Evolutionary conservation across 129 eudicot species (phyloP), one percentile per base, ranked within the genome.

Genomic region (carrot (Daucus carota)): DNA sequence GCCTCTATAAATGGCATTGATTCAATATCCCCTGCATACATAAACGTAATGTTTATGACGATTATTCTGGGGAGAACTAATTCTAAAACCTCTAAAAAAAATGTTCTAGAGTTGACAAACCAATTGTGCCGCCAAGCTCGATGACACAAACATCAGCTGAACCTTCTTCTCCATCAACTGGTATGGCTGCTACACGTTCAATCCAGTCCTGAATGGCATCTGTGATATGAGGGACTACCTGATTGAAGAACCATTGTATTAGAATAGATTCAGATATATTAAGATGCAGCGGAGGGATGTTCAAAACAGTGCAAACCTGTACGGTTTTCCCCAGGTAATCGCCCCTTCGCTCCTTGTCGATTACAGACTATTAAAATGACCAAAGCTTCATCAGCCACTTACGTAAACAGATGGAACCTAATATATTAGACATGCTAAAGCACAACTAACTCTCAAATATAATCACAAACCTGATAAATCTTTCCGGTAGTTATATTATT

Each of bases 151-250:
- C 98, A 91, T 94, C 98, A 40, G 98, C 93, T 46, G 97, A 86
- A 66, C 98, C 97, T 47, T 91, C 96, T 81, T 86, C 85, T 22
- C 98, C 98, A 82, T 94, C 98, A 9, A 94, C 98, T 22, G 98
- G 98, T 67, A 87, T 81, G 10, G 85, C 83, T 45, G 98, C 93
- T 13, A 87, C 98, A 16, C 96, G 91, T 79, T 94, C 92, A 67
- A 94, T 94, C 98, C 98, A 94, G n/a, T 89, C 96, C 81, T 94
- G 98, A 73, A 94, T 94, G 47, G 93, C 98, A 80, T 94, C 98
- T 1, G 98, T 94, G 28, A 94, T 86, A 81, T 94, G 98, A 73
- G 98, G 98, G 71, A 94, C 98, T 63, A 94, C 96, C 92, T 93
- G 89, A 80, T 75, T 15, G 72, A 54, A 32, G 65, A 66, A 72